A percentile compares a stretch with the other conserved stretches of the same genome.
Conservation (phyloP, 2,329 filamentous ascomycete species). For the Sordariomycetes sp. region DNA sequence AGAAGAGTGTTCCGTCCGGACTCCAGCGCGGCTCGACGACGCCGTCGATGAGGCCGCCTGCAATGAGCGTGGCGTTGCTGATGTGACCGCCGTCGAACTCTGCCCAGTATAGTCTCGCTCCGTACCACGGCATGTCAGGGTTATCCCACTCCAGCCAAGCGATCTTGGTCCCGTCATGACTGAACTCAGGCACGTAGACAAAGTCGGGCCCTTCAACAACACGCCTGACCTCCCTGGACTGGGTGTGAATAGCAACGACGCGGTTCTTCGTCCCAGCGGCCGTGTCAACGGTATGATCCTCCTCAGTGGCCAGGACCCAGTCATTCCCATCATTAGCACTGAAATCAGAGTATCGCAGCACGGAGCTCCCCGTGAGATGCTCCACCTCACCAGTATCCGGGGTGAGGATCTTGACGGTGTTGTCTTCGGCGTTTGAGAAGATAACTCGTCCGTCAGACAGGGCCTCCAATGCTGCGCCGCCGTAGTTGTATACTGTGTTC, state of each 20-base stretch:
- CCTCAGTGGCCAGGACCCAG: constrained; percentile 42
- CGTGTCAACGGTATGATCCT: constrained; percentile 32
- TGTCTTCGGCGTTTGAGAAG: constrained; percentile 31
- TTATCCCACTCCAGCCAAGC: constrained; percentile 48
- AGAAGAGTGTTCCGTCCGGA: constrained; percentile 36
- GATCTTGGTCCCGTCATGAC: constrained; percentile 31
- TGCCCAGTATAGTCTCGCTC: constrained; percentile 32
- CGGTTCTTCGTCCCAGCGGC: constrained; percentile 24
- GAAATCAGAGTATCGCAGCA: constrained; percentile 37
- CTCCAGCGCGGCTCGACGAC: constrained; percentile 42
- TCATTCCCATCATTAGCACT: constrained; percentile 23
- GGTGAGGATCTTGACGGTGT: constrained; percentile 31
- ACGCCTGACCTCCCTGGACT: constrained; percentile 28
- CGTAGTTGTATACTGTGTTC: constrained; percentile 43
- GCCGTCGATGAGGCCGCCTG: constrained; percentile 30
- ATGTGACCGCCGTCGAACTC: constrained; percentile 26
- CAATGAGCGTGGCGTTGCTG: constrained; percentile 22
- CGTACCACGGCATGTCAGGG: constrained; percentile 42
- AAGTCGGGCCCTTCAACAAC: constrained; percentile 39
- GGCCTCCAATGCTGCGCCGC: constrained; percentile 33
- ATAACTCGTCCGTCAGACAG: constrained; percentile 29
- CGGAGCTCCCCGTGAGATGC: constrained; percentile 18
- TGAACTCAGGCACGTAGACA: constrained; percentile 40
- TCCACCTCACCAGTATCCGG: constrained; percentile 22
- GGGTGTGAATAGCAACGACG: constrained; percentile 27